Conservation (phyloP, 305 asterid species). For the Fraxinus latifolia region DNA sequence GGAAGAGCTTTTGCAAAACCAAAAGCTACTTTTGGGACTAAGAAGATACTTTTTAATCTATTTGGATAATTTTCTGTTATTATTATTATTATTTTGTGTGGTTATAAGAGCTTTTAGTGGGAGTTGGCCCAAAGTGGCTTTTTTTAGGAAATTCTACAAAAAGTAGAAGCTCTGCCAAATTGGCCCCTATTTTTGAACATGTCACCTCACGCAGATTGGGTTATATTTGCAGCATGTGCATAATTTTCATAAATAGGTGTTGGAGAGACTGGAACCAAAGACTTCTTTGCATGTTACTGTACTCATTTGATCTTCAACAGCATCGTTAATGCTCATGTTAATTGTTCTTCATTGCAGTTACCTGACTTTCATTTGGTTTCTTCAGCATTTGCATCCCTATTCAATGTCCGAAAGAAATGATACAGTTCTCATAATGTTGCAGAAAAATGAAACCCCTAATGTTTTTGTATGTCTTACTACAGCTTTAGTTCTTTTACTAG, state of each 20-base stretch:
- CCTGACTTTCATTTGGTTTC: neutral
- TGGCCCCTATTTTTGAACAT: neutral
- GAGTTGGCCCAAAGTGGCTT: neutral
- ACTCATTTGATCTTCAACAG: neutral
- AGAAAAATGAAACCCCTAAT: neutral
- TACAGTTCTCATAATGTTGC: neutral
- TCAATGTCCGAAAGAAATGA: neutral
- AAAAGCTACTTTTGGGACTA: neutral
- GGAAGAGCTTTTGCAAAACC: neutral
- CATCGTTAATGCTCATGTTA: neutral
- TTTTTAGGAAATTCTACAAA: neutral
- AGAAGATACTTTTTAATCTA: neutral
- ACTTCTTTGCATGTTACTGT: neutral
- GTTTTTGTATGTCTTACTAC: neutral
- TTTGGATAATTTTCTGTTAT: neutral
- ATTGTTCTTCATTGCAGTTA: conserved; percentile 6
- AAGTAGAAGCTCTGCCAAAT: neutral
- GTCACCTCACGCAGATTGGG: neutral
- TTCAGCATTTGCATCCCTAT: neutral
- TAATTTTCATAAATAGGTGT: neutral
- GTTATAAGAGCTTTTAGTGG: neutral
- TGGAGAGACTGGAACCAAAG: neutral
- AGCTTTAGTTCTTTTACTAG: neutral
- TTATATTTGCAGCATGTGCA: neutral
- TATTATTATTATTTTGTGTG: neutral